phyloP scores from a whole-genome alignment of 2,329 filamentous ascomycete genomes.

The Purpureocillium takamizusanense region DNA sequence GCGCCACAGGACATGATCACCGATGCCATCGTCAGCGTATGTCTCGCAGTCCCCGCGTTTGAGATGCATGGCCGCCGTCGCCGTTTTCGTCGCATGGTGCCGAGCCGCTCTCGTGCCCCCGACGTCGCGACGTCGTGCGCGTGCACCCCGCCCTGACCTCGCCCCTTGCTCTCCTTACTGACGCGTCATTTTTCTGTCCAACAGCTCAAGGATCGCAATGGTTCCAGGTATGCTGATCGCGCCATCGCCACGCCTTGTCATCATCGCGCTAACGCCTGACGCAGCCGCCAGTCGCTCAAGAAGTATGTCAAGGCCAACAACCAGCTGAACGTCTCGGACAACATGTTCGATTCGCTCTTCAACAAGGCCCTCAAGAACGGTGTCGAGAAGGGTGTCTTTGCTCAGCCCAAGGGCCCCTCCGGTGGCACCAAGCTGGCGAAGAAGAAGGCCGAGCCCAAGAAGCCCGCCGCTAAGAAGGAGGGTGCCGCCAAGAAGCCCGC shows the following conservation, averaged over 20 bases:
- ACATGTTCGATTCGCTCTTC: constrained; percentile 65
- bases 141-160: not conserved
- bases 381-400: constrained; percentile 79
- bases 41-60: constrained; percentile 24
- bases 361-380: constrained; percentile 76
- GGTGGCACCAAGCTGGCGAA: constrained; percentile 89
- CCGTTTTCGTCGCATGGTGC: constrained; percentile 26
- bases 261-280: constrained; percentile 7
- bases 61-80: no score
- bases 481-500: constrained; percentile 22
- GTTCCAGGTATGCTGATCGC: constrained; percentile 29
- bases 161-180: constrained; percentile 17
- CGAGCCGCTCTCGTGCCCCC: not conserved
- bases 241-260: not conserved
- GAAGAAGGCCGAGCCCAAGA: constrained; percentile 47
- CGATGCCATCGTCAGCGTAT: constrained; percentile 52
- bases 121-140: no score
- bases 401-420: constrained; percentile 84
- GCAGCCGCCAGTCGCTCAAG: constrained; percentile 51
- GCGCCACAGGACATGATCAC: constrained; percentile 49
- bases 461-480: constrained; percentile 23
- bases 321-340: constrained; percentile 35
- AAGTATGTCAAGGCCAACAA: constrained; percentile 52
- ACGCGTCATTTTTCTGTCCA: constrained; percentile 22
- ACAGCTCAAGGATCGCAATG: constrained; percentile 55